Evolutionary conservation across 2,329 filamentous ascomycete species (phyloP), one percentile per base, ranked within the genome.

Genomic region (Fulvia fulva): DNA sequence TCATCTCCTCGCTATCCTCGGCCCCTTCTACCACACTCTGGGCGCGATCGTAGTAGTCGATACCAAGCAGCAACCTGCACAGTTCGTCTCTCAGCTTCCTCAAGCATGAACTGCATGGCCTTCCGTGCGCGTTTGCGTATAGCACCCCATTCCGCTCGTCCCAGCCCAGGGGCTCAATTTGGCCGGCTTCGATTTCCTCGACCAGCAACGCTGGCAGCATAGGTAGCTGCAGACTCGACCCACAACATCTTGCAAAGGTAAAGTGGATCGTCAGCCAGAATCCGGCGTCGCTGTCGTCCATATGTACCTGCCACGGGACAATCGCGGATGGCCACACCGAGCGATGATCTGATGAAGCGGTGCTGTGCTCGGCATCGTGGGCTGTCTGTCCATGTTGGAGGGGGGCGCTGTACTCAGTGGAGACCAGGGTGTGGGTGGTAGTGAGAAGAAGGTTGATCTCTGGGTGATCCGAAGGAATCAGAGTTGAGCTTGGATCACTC

Each of bases 91-190:
- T 46, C 37, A 59, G 32, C 22, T 25, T 45, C 32, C 53, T 47
- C 34, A 55, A 21, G 23, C 57, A 59, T 11, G 53, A 22, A 37
- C 46, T 47, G 28, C 57, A 59, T 21, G 57, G 53, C 28, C 49
- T 41, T 19, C 25, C 30, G 23, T 41, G 41, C 16, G 53, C 53
- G 41, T 57, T 53, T 3, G 57, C 57, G 28, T 56, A 59, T 5
- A 59, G 52, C 21, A 55, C 49, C 7, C 49, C 41, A 32, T 46
- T 55, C 12, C 47, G 44, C 46, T 62, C 54, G 30, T 62, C 51
- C 56, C 60, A 62, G 37, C 60, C 60, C 43, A 62, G 26, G 22
- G 51, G 49, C 21, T 59, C 60, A 47, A 62, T 57, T 12, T 51
- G 37, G 12, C 57, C 60, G 12, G 8, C 37, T 46, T 30, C 23